Evolutionary conservation across 148 eudicot species (phyloP).

Genomic region (Vaccinium macrocarpon): DNA sequence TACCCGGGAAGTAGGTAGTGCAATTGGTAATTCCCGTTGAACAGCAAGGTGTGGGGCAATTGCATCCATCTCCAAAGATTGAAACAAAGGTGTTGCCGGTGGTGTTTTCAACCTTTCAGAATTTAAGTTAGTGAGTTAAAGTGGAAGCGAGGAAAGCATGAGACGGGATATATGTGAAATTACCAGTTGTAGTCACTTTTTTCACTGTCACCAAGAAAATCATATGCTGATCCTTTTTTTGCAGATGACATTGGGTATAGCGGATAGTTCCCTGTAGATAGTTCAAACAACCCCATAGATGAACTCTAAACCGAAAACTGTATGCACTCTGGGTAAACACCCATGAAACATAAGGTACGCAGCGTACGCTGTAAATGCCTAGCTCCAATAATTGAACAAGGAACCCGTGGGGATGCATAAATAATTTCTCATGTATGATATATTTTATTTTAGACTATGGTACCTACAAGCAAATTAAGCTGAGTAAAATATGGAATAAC

Average conservation of each 20-base stretch:
- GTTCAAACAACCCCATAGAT: background rate
- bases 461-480: background rate
- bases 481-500: background rate
- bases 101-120: constrained; percentile 52
- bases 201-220: constrained; percentile 27
- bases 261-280: constrained; percentile 31
- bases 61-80: constrained; percentile 51
- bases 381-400: background rate
- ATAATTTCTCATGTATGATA: background rate
- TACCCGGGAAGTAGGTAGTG: constrained; percentile 46
- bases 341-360: background rate
- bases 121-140: background rate
- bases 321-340: background rate
- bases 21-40: constrained; percentile 44
- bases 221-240: constrained; percentile 26
- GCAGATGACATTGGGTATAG: constrained; percentile 27
- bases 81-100: constrained; percentile 52
- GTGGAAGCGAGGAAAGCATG: background rate
- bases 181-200: constrained; percentile 45
- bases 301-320: background rate
- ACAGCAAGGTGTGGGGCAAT: constrained; percentile 31
- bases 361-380: background rate
- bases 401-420: background rate
- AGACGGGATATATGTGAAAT: too few species aligned
- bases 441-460: background rate